Base-by-base conservation (phyloP, 2,329 filamentous ascomycete genomes). In the Xylogone sp. region DNA sequence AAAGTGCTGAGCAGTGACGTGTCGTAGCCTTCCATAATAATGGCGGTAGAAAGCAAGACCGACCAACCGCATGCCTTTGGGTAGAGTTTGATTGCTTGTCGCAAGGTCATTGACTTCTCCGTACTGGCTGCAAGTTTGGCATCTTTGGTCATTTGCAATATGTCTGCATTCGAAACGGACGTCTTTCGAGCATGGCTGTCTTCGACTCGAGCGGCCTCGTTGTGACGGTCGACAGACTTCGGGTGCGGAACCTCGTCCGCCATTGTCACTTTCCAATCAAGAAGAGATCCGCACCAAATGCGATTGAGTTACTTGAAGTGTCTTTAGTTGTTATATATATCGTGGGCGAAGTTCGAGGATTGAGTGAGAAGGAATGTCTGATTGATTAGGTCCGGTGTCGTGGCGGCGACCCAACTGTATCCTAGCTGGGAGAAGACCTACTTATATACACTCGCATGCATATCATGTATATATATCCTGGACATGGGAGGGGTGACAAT, bases 1-100 rank as follows among this genome's bases (percentile, higher is more conserved):
- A 71, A 66, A 18, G 62, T 65, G 9, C 57, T 57, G 24, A 71
- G 55, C 1, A 72, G 53, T 9, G 64, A 65, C 2, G 61, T 61
- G 54, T 72, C 71, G 45, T 72, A 73, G 18, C 70, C 70, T 56
- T 72, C 71, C 71, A 73, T 73, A 34, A 71, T 59, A 34, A 73
- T 68, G 3, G 68, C 64, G 16, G 66, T 63, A 1, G 69, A 72
- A 13, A 72, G 60, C 24, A 69, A 42, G 19, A 71, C 54, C 3
- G 68, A 69, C 62, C 67, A 73, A 2, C 48, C 43, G 18, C 45
- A 51, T 39, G 50, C 60, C 46, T 58, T 59, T 2, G 61, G 61
- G 21, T 62, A 62, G 16, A 53, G 53, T 16, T 24, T 56, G 49
- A 64, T 44, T 13, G 61, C 58, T 34, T 61, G 58, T 7, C 31